Conservation (phyloP, 1,139 yeast genomes). For the Candida sp. region DNA sequence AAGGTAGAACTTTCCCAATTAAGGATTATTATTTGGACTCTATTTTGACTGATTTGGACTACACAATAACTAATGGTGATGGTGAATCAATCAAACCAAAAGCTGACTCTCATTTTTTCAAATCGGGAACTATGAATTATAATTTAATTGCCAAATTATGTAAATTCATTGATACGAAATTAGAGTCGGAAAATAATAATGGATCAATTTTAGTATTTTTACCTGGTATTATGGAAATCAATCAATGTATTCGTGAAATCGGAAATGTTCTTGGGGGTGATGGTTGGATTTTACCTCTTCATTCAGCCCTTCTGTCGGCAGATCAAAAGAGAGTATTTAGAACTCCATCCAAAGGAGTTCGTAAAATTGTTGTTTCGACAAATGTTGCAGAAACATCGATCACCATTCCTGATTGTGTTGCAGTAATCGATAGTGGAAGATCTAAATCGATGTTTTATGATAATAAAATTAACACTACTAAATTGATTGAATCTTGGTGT, state of each 20-base stretch:
- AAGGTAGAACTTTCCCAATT: conserved; percentile 93
- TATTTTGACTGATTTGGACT: conserved; percentile 53
- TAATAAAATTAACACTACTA: conserved; percentile 61
- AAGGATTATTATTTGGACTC: conserved; percentile 69
- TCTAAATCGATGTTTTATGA: conserved; percentile 79
- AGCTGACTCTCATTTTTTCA: conserved; percentile 62
- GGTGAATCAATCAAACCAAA: conserved; percentile 48
- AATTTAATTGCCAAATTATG: conserved; percentile 63
- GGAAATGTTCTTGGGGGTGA: conserved; percentile 16
- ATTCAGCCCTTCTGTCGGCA: conserved; percentile 79
- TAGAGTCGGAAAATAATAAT: conserved; percentile 34
- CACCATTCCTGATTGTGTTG: conserved; percentile 92
- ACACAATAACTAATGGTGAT: conserved; percentile 44
- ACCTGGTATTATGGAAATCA: conserved; percentile 91
- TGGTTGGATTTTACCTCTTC: conserved; percentile 67
- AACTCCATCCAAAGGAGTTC: conserved; percentile 43
- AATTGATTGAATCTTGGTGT: conserved; percentile 79
- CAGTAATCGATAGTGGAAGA: conserved; percentile 84
- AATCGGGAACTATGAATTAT: conserved; percentile 67
- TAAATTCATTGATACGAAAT: conserved; percentile 43
- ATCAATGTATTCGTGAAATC: conserved; percentile 34
- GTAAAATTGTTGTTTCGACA: conserved; percentile 89
- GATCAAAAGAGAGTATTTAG: conserved; percentile 78
- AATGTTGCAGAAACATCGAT: conserved; percentile 88
- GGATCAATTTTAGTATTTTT: conserved; percentile 85